phyloP scores from a whole-genome alignment of 2,329 filamentous ascomycete genomes.

The Fusarium oligoseptatum region DNA sequence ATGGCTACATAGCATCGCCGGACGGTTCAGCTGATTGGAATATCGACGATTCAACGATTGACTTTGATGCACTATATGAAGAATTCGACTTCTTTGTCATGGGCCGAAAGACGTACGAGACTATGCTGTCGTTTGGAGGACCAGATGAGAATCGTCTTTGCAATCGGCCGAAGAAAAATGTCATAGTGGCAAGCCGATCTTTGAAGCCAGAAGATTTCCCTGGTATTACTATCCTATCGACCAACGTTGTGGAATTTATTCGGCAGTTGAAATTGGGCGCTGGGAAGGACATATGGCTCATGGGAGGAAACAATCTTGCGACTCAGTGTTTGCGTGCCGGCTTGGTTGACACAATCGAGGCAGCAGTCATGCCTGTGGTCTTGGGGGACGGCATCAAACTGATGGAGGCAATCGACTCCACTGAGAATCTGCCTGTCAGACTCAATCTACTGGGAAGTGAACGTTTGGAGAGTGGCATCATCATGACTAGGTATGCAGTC shows the following conservation, averaged over 20 bases:
- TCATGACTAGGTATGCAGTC: slow-evolving; percentile 38
- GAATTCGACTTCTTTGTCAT: slow-evolving; percentile 52
- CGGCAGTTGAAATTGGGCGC: slow-evolving; percentile 33
- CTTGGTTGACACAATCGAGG: slow-evolving; percentile 50
- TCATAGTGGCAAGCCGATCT: slow-evolving; percentile 49
- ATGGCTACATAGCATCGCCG: slow-evolving; percentile 52
- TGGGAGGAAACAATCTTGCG: slow-evolving; percentile 52
- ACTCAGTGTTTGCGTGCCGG: slow-evolving; percentile 45
- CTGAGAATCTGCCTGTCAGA: neutral
- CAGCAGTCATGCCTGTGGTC: slow-evolving; percentile 43
- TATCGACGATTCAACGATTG: slow-evolving; percentile 48
- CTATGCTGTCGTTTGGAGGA: slow-evolving; percentile 35
- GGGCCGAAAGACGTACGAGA: slow-evolving; percentile 54
- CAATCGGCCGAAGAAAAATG: slow-evolving; percentile 26
- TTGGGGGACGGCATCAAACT: slow-evolving; percentile 45
- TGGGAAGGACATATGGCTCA: slow-evolving; percentile 52
- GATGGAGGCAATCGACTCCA: neutral
- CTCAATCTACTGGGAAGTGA: slow-evolving; percentile 26
- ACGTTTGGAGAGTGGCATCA: slow-evolving; percentile 35
- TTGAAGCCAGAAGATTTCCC: slow-evolving; percentile 39
- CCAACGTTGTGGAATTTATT: slow-evolving; percentile 37
- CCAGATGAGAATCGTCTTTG: slow-evolving; percentile 39
- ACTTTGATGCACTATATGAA: slow-evolving; percentile 50
- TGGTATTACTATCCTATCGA: slow-evolving; percentile 42
- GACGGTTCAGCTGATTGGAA: slow-evolving; percentile 51